Evolutionary conservation across 2,329 filamentous ascomycete species (phyloP).

Genomic region (Fusarium zealandicum): DNA sequence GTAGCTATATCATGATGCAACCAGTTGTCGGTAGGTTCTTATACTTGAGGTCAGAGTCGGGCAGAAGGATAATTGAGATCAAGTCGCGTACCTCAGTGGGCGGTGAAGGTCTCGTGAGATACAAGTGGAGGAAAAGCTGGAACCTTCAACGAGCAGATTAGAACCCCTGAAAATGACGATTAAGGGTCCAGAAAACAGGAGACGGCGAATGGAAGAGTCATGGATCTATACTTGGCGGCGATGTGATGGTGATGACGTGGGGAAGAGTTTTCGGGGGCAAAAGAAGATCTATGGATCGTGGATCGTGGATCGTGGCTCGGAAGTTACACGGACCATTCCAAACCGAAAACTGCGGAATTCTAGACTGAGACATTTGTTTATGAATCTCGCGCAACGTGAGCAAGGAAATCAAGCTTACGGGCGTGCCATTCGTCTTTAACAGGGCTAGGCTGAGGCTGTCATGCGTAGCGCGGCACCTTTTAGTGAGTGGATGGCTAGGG

Average conservation of each 20-base stretch:
- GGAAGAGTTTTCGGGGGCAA: conserved; percentile 5
- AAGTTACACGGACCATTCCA: conserved; percentile 1
- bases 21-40: not conserved
- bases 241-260: conserved; percentile 18
- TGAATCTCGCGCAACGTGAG: no score
- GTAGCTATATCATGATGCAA: conserved; percentile 24
- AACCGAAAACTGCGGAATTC: no score
- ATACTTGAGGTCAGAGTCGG: not conserved
- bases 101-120: not conserved
- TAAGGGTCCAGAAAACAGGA: not conserved
- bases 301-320: no score
- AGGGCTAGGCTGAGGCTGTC: no score
- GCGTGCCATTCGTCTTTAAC: no score
- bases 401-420: no score
- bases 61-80: not conserved
- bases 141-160: not conserved
- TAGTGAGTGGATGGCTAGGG: no score
- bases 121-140: not conserved
- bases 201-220: conserved; percentile 20
- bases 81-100: not conserved
- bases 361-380: no score
- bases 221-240: conserved; percentile 21
- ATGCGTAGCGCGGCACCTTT: no score
- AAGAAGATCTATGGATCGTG: not conserved
- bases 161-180: not conserved